Evolutionary conservation across 495 filamentous ascomycete species (phyloP), one percentile per base, ranked within the genome.

Genomic region (Amorphotheca resinae): DNA sequence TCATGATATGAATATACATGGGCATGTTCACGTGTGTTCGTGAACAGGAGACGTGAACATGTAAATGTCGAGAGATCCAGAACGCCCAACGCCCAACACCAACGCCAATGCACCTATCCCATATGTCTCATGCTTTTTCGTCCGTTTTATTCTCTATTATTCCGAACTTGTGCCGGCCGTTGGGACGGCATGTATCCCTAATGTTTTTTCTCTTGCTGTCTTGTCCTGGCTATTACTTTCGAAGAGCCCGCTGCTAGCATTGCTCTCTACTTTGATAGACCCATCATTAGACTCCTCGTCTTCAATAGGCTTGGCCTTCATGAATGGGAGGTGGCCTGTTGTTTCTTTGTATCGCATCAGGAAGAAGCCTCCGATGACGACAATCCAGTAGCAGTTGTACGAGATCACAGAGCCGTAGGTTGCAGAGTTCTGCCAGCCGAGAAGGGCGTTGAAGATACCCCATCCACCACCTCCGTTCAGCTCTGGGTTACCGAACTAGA

Each of bases 381-480:
- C 60, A 21, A 93, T 61, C 83, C 74, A 95, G 66, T 93, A 95
- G 3, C 93, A 20, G 53, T 95, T 93, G 64, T 95, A 95, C 3
- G 80, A 76, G 45, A 95, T 76, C 30, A 91, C 81, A 0, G 77
- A 80, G 36, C 77, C 84, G 43, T 89, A 86, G 0, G 85, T 89
- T 1, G 85, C 88, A 0, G 82, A 83, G 60, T 95, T 94, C 44
- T 77, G 74, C 88, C 88, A 95, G 17, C 88, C 88, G 7, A 85
- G 58, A 38, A 78, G 62, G 14, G 83, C 77, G 48, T 89, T 93
- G 68, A 95, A 93, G 55, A 95, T 74, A 33, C 85, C 87, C 88
- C 88, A 95, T 18, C 85, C 86, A 33, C 74, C 76, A 14, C 84
- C 85, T 23, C 82, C 83, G 40, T 77, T 76, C 12, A 80, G 36